Base-by-base conservation (phyloP, 2,329 filamentous ascomycete genomes). In the Monilinia aucupariae region DNA sequence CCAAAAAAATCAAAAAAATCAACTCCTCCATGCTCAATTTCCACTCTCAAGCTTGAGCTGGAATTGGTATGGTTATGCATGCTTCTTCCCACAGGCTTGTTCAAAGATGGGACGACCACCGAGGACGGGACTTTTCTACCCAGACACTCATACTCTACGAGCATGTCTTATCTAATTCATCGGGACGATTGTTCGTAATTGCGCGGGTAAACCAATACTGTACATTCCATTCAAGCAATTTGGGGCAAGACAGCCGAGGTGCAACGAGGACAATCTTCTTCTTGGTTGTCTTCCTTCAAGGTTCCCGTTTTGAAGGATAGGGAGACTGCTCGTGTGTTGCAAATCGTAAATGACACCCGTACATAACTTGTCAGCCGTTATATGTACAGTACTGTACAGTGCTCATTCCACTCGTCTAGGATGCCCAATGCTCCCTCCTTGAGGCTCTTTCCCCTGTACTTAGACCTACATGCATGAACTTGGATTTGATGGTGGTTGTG, bases 401-500 rank as follows among this genome's bases (percentile, higher is more conserved):
- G n/a, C 39, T 49, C 43, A 34, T 47, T 27, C 37, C 37, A 49
- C n/a, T 15, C 47, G 17, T 50, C 55, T 59, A 27, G 55, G 30
- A 48, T 49, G 30, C 27, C 30, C 54, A 58, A 58, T 48, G 27
- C 45, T 59, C 12, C n/a, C 45, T 59, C 12, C n/a, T 49, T 48
- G 37, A 37, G 50, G 37, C 50, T 54, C 39, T 34, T 60, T 32
- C 20, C 37, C 58, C 58, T 43, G 54, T 47, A 47, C 20, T 41
- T 52, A 17, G 34, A 60, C 45, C 60, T 58, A 62, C 60, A 56
- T 62, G 60, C 60, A 62, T 62, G 60, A 62, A 62, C 60, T 56
- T 25, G 51, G 43, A 56, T 56, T 49, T 45, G 32, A 62, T 13
- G 47, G 54, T 47, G 12, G 9, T 32, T 56, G 54, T 56, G 54